Base-by-base conservation (phyloP, 2,329 filamentous ascomycete genomes). In the Pezicula neosporulosa region DNA sequence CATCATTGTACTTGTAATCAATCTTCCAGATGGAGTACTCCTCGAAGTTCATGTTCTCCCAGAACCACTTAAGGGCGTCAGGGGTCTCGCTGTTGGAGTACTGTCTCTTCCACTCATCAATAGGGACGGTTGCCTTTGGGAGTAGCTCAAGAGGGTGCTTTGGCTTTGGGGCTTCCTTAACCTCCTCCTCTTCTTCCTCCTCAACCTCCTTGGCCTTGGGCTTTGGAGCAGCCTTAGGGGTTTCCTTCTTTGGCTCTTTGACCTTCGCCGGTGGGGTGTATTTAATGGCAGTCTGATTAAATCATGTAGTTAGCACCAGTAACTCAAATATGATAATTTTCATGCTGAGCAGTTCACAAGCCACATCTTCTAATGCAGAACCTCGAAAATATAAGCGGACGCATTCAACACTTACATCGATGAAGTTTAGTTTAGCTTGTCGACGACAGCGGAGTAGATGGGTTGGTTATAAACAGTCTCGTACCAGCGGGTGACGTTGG, bases 1-100 rank as follows among this genome's bases (percentile, higher is more conserved):
- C 94, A 56, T 96, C 86, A 76, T 97, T 96, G 83, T 99, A 99
- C 86, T 96, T 97, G 86, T 96, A 99, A 76, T 92, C 87, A 65
- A 92, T 78, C 72, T 84, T 85, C 90, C 91, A 99, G 73, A 99
- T 77, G 51, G 91, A 96, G 84, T 94, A 99, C 77, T 99, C 94
- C 60, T 91, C 87, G 64, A 94, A 86, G 70, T 94, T 93, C 76
- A 85, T 83, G 74, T 95, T 90, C 78, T 97, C 86, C 93, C 93
- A 99, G 86, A 99, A 97, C 88, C 89, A 97, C 73, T 93, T 92
- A 67, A 97, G 79, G 66, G 93, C 90, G 59, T 80, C 86, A 59
- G 85, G 78, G 63, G 89, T 92, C 59, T 97, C 90, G 72, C 87
- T 83, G 85, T 99, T 99, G 68, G 94, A 99, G 85, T 96, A 99